phyloP scores from a whole-genome alignment of 2,329 filamentous ascomycete genomes.

The Myriosclerotinia curreyana region DNA sequence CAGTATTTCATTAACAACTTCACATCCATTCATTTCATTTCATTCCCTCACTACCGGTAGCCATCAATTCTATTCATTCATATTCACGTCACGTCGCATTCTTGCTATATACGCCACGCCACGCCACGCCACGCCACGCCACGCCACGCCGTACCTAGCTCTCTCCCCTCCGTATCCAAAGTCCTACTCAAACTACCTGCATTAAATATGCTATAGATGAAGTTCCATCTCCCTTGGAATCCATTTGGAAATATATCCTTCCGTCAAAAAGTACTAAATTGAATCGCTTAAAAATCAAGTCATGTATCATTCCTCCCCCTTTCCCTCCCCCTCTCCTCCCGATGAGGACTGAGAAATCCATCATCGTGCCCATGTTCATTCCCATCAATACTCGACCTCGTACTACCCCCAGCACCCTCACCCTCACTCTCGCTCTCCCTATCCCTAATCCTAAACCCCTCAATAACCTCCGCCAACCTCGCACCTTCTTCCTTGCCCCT shows the following conservation, averaged over 20 bases:
- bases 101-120: conserved; percentile 70
- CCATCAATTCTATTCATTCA: too few species aligned
- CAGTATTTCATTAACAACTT: too few species aligned
- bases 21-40: too few species aligned
- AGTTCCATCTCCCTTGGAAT: background rate
- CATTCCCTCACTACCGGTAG: too few species aligned
- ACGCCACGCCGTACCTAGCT: conserved; percentile 52
- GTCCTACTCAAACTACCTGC: conserved; percentile 41
- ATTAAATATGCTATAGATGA: conserved; percentile 2
- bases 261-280: conserved; percentile 5
- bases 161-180: background rate
- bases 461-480: conserved; percentile 50
- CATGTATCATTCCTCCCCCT: conserved; percentile 1
- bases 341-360: background rate
- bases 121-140: too few species aligned
- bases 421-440: conserved; percentile 15
- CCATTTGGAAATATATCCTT: background rate
- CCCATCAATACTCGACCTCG: background rate
- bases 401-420: background rate
- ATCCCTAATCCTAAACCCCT: conserved; percentile 20
- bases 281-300: conserved; percentile 5
- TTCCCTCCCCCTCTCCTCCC: background rate
- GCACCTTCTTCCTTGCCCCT: conserved; percentile 67
- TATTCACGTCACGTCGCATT: background rate
- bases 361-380: background rate